These are phyloP conservation scores for Pseudocercospora macadamiae DNA, from an alignment of 2,329 filamentous ascomycete species.

Conservation along the genomic window DNA sequence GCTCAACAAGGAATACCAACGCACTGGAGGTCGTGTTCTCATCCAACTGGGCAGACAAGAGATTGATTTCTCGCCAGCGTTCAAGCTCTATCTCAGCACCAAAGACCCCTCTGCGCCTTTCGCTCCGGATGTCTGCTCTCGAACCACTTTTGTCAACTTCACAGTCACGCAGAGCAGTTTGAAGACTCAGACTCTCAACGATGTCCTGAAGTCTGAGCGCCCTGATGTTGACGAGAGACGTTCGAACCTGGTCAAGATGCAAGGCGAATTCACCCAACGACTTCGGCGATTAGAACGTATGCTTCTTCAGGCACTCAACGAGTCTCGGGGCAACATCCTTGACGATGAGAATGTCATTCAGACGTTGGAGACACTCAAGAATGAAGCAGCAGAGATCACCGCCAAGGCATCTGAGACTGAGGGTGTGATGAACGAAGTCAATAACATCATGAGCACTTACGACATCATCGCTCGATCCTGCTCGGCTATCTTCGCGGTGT, in stretches of 20 bases:
- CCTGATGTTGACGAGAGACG: conserved; percentile 96
- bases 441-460: conserved; percentile 93
- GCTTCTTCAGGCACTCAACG: conserved; percentile 90
- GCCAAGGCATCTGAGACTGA: conserved; percentile 95
- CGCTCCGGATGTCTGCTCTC: conserved; percentile 93
- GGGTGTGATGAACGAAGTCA: conserved; percentile 97
- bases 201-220: conserved; percentile 95
- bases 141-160: conserved; percentile 99
- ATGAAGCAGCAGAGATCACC: conserved; percentile 93
- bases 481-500: conserved; percentile 93
- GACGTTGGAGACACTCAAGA: conserved; percentile 96
- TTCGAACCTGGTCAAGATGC: conserved; percentile 96
- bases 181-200: conserved; percentile 95
- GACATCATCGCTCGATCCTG: conserved; percentile 90
- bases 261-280: conserved; percentile 99
- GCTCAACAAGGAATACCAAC: conserved; percentile 99
- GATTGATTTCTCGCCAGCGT: conserved; percentile 97
- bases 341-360: conserved; percentile 98
- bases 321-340: conserved; percentile 95
- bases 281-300: conserved; percentile 93
- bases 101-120: conserved; percentile 95
- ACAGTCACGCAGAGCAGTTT: conserved; percentile 98
- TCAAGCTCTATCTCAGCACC: conserved; percentile 93
- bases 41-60: conserved; percentile 99
- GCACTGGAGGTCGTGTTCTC: conserved; percentile 93